Evolutionary conservation across 2,329 filamentous ascomycete species (phyloP).

Genomic region (Celoporthe dispersa): DNA sequence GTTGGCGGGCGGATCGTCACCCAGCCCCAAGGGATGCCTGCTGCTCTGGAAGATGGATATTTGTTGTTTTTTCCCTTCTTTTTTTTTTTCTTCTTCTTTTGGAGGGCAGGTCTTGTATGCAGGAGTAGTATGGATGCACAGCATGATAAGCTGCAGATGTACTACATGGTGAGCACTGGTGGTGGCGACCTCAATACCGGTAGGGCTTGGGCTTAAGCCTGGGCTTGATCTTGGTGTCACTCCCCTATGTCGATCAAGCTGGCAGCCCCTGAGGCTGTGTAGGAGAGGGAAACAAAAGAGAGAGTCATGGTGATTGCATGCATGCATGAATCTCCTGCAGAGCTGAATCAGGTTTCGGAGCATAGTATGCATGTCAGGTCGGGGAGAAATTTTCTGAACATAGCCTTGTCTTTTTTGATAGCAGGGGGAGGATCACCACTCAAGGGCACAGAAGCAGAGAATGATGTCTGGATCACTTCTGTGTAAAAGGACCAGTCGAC

Average conservation of each 20-base stretch:
- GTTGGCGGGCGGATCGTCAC: not conserved
- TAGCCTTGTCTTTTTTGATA: not conserved
- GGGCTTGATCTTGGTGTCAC: not conserved
- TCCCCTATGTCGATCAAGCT: not conserved
- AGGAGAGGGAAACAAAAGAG: not conserved
- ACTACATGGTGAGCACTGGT: not conserved
- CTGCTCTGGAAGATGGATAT: not conserved
- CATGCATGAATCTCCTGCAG: not conserved
- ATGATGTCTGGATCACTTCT: no score
- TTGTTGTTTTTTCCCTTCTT: no score
- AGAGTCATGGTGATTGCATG: slow-evolving; percentile 1
- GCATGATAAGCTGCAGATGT: not conserved
- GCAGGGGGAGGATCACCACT: not conserved
- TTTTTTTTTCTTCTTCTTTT: no score
- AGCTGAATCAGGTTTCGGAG: not conserved
- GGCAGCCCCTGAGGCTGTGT: slow-evolving; percentile 3
- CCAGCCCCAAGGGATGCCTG: not conserved
- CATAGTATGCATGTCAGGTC: not conserved
- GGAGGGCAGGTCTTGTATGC: not conserved
- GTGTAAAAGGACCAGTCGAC: not conserved
- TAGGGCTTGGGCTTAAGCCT: not conserved
- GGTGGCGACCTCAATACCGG: not conserved
- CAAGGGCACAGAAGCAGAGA: no score
- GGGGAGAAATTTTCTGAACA: not conserved
- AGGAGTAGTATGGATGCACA: not conserved